These are phyloP conservation scores for Sanghuangporus baumii DNA, from an alignment of 1,284 basidiomycete species.

Conservation along the genomic window DNA sequence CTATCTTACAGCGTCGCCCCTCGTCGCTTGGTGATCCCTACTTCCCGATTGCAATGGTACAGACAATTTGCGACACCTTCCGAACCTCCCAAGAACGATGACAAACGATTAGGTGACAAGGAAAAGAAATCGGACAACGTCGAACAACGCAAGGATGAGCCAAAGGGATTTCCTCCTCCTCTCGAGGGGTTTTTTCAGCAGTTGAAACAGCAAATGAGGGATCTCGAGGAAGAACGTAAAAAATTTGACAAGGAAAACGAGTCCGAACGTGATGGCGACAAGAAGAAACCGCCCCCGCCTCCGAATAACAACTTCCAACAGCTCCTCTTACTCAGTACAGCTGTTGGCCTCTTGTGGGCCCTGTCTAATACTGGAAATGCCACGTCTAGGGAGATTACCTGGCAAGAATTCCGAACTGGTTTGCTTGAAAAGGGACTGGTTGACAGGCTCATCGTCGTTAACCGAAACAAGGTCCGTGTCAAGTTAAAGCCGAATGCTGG, in stretches of 20 bases:
- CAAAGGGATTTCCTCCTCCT: slow-evolving; percentile 25
- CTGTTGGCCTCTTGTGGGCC: slow-evolving; percentile 62
- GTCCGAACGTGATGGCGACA: slow-evolving; percentile 36
- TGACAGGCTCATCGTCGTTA: slow-evolving; percentile 91
- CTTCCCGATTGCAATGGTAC: slow-evolving; percentile 26
- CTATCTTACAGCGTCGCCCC: slow-evolving; percentile 23
- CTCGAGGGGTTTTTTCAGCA: slow-evolving; percentile 77
- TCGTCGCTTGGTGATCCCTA: slow-evolving; percentile 29
- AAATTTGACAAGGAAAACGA: slow-evolving; percentile 34
- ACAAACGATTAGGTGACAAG: slow-evolving; percentile 27
- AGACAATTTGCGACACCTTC: slow-evolving; percentile 41
- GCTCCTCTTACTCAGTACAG: slow-evolving; percentile 52
- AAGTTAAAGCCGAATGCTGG: slow-evolving; percentile 84
- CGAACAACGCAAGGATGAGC: slow-evolving; percentile 23
- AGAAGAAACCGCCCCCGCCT: slow-evolving; percentile 35
- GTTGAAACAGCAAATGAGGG: slow-evolving; percentile 50
- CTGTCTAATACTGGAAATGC: slow-evolving; percentile 56
- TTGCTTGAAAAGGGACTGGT: slow-evolving; percentile 96
- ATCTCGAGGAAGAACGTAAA: slow-evolving; percentile 29
- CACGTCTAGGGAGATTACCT: slow-evolving; percentile 86
- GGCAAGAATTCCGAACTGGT: slow-evolving; percentile 96
- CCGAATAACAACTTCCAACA: slow-evolving; percentile 30
- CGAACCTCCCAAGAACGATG: slow-evolving; percentile 25
- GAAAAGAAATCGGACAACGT: slow-evolving; percentile 36
- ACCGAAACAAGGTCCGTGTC: slow-evolving; percentile 85